phyloP scores from a whole-genome alignment of 2,329 filamentous ascomycete species.

The Zarea fungicola region DNA sequence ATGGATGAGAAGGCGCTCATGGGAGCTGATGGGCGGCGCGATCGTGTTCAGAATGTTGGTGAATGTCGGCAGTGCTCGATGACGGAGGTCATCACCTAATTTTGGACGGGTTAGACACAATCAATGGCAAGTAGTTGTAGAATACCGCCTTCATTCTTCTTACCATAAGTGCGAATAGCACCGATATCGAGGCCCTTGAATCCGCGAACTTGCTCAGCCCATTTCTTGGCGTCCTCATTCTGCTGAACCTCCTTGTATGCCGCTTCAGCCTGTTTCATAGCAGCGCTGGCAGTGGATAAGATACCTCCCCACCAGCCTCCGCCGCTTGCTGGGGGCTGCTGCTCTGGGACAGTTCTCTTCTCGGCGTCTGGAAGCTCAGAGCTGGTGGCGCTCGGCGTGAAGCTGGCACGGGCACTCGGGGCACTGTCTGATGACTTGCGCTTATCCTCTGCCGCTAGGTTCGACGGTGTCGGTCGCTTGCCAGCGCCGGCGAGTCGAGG shows the following conservation, averaged over 20 bases:
- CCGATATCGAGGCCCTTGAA: conserved; percentile 59
- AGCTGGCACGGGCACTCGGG: conserved; percentile 64
- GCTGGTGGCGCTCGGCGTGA: conserved; percentile 63
- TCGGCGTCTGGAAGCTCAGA: conserved; percentile 55
- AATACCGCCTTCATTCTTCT: no score
- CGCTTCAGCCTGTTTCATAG: conserved; percentile 86
- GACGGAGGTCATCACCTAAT: conserved; percentile 77
- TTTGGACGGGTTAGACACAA: background rate
- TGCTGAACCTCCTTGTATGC: conserved; percentile 93
- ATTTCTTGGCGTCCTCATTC: conserved; percentile 93
- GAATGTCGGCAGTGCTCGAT: conserved; percentile 87
- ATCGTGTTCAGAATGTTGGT: conserved; percentile 92
- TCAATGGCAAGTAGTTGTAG: no score
- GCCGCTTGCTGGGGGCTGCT: conserved; percentile 38
- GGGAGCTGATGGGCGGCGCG: conserved; percentile 91
- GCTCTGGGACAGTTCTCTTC: conserved; percentile 44
- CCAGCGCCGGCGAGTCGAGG: conserved; percentile 58
- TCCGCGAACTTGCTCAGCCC: conserved; percentile 88
- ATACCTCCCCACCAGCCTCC: conserved; percentile 89
- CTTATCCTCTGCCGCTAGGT: conserved; percentile 61
- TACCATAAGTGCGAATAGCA: conserved; percentile 52
- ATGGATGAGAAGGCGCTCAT: conserved; percentile 95
- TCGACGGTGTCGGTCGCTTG: conserved; percentile 43
- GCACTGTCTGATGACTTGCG: conserved; percentile 77
- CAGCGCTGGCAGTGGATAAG: conserved; percentile 64